Percentiles rank a stretch among this genome's conserved stretches.
phyloP scores from a whole-genome alignment of 805 yeast species.

The Brettanomyces sp. region DNA sequence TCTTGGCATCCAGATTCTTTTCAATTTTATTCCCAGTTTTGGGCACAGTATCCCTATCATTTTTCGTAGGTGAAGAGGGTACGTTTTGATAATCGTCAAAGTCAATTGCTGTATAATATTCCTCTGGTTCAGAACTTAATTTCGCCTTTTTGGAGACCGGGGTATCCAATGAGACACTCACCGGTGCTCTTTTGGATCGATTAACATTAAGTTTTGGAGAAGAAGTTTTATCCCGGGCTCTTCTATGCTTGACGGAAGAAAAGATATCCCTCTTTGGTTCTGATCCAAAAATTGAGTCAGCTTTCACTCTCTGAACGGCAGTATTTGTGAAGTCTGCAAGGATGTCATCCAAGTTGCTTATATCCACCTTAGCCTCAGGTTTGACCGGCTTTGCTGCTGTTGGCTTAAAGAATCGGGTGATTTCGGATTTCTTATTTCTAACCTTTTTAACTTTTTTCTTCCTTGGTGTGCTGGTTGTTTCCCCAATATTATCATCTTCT shows the following conservation, averaged over 20 bases:
- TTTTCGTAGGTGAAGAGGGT: conserved; percentile 25
- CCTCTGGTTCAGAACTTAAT: conserved; percentile 15
- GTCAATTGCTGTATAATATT: conserved; percentile 15
- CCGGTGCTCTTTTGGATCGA: neutral
- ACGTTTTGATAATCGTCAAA: conserved; percentile 14
- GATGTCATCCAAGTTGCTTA: conserved; percentile 54
- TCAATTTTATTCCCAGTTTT: neutral
- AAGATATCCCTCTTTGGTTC: conserved; percentile 19
- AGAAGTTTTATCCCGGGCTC: conserved; percentile 4
- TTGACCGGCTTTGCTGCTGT: conserved; percentile 7
- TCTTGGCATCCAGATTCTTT: neutral
- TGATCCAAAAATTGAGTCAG: conserved; percentile 14
- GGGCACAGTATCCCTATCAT: neutral
- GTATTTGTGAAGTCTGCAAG: conserved; percentile 42
- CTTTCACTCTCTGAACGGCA: conserved; percentile 12
- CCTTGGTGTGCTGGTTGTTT: conserved; percentile 19
- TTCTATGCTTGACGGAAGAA: conserved; percentile 15
- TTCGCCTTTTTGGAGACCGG: conserved; percentile 14
- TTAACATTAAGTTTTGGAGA: no score
- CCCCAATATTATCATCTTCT: conserved; percentile 19
- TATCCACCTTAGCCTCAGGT: conserved; percentile 33
- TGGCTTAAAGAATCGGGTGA: conserved; percentile 34
- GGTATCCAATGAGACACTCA: no score
- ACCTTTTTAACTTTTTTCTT: conserved; percentile 27
- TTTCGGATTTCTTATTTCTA: conserved; percentile 9